Conservation (phyloP, 345 rosid species). For the Iberis pinnata region DNA sequence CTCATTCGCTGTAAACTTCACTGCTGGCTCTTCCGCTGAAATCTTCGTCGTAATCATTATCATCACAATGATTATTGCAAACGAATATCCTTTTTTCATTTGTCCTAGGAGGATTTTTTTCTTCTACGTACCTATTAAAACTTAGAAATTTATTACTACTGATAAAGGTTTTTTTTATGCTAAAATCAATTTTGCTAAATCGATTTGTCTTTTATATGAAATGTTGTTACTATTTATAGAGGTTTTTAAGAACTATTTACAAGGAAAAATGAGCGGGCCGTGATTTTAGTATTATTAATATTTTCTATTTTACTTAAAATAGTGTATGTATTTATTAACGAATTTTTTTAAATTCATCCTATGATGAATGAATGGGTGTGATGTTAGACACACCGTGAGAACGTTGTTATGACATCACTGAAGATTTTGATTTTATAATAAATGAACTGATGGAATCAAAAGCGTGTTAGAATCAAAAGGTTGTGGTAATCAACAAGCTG, state of each 20-base stretch:
- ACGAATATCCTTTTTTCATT: constrained; percentile 18
- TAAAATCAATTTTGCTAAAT: not conserved
- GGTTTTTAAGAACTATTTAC: not conserved
- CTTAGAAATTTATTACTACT: constrained; percentile 15
- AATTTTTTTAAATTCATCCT: no score
- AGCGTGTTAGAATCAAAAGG: no score
- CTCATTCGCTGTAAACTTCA: constrained; percentile 10
- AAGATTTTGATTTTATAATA: no score
- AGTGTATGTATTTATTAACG: no score
- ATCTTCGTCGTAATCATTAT: constrained; percentile 15
- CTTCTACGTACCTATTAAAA: constrained; percentile 8
- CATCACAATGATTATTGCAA: constrained; percentile 15
- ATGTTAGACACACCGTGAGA: no score
- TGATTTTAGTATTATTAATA: not conserved
- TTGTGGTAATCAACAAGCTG: no score
- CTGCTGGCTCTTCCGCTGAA: constrained; percentile 17
- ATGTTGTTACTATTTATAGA: constrained; percentile 22
- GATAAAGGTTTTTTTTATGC: constrained; percentile 1
- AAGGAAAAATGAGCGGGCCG: constrained; percentile 7
- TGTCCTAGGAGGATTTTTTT: constrained; percentile 2
- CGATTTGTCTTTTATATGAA: not conserved
- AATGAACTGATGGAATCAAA: no score
- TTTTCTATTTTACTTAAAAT: constrained; percentile 1
- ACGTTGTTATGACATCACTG: no score
- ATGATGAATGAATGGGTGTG: no score